Evolutionary conservation across 2,329 filamentous ascomycete species (phyloP).

Genomic region (Cercospora sojina): DNA sequence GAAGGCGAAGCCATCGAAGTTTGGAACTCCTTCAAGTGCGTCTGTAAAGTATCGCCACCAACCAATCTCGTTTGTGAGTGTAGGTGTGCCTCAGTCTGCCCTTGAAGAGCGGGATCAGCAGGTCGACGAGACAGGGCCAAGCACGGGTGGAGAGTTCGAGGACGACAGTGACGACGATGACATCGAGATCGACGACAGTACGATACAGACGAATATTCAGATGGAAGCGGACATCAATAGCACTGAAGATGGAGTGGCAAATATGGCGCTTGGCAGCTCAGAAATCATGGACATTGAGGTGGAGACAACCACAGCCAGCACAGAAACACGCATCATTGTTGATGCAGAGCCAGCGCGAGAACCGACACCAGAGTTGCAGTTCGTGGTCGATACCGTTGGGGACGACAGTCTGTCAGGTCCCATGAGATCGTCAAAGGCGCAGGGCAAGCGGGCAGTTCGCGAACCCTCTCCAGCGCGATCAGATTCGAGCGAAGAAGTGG

Average conservation of each 20-base stretch:
- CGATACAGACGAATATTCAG: slow-evolving; percentile 33
- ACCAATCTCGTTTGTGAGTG: slow-evolving; percentile 61
- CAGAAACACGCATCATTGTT: slow-evolving; percentile 20
- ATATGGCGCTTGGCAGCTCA: slow-evolving; percentile 34
- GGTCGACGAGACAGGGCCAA: background rate
- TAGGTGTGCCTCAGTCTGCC: slow-evolving; percentile 49
- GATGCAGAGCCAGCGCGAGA: slow-evolving; percentile 10
- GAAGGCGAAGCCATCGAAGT: slow-evolving; percentile 19
- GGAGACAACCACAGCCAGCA: slow-evolving; percentile 12
- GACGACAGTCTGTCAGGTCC: slow-evolving; percentile 30
- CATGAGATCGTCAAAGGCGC: slow-evolving; percentile 12
- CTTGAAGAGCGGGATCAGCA: slow-evolving; percentile 27
- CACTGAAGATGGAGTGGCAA: slow-evolving; percentile 35
- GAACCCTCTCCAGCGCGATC: slow-evolving; percentile 46
- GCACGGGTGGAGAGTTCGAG: slow-evolving; percentile 15
- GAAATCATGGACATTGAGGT: slow-evolving; percentile 22
- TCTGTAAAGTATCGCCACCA: slow-evolving; percentile 56
- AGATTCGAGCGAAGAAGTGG: slow-evolving; percentile 70
- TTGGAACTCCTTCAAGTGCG: slow-evolving; percentile 44
- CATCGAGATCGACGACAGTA: slow-evolving; percentile 30
- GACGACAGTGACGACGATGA: slow-evolving; percentile 27
- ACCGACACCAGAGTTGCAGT: slow-evolving; percentile 21
- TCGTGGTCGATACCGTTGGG: slow-evolving; percentile 39
- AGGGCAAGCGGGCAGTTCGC: slow-evolving; percentile 31
- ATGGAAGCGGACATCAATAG: slow-evolving; percentile 35